Base-by-base conservation (phyloP, 441 rosid genomes). In the Biscutella auriculata region DNA sequence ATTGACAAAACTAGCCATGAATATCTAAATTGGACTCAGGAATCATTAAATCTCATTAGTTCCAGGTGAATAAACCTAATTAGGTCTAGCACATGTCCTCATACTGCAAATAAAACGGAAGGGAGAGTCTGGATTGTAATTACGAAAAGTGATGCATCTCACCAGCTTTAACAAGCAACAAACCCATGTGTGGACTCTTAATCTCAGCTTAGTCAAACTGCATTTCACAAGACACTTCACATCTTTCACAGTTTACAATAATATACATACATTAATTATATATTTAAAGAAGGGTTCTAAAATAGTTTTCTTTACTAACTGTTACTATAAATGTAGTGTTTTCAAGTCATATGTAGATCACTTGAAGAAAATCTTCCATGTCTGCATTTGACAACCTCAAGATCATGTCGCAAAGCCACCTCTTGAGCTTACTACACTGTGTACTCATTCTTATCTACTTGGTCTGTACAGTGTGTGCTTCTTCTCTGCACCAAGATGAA, bases 401-500 rank as follows among this genome's bases (percentile, higher is more conserved):
- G 23, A 61, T 48, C 56, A 66, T 66, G 72, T 61, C 47, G 4
- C n/a, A 46, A 40, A 60, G 44, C 52, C 40, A 32, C 32, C 37
- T 8, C 15, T 39, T 21, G 29, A 29, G 25, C 37, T 45, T 15
- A 50, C 28, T 44, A 15, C n/a, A 23, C 6, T 28, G 5, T 59
- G 12, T 60, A 37, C 51, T 60, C 27, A 26, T 39, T 40, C 33
- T 40, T 48, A 47, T 48, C 33, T 61, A 43, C 48, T 53, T 61
- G n/a, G 21, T 33, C 45, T 61, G 3, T 54, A 6, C 21, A 6
- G 36, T 29, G 3, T 56, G 30, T 41, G 54, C 69, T 47, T 57
- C 68, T 51, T 55, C 65, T 50, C 69, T 69, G 9, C 73, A 69
- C 6, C 65, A 43, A 56, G 45, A 50, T 15, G 69, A 69, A 69